Base-by-base conservation (phyloP, 805 yeast genomes). In the Wickerhamomyces bisporus region DNA sequence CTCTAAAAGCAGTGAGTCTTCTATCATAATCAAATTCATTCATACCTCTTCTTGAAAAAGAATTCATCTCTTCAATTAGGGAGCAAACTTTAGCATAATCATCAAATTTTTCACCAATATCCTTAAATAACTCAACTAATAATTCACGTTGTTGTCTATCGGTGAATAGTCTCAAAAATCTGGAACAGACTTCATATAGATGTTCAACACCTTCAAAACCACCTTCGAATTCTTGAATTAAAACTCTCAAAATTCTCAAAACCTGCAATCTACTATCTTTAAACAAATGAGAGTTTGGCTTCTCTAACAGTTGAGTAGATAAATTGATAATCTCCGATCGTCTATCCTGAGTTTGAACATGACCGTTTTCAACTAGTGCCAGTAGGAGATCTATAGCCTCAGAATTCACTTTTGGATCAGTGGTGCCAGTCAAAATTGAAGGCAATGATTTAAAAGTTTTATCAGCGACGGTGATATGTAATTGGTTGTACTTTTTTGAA, bases 1-100 rank as follows among this genome's bases (percentile, higher is more conserved):
- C 54, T 38, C 77, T 75, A 57, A 76, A 91, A 0, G 91, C 86
- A 4, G 69, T 65, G 32, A 91, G 64, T 43, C 95, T 71, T 38
- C 73, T 73, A 41, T 79, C 91, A 57, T 81, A 91, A 60, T 93
- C 95, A 30, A 83, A 79, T 45, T 83, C 88, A 24, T 77, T 79
- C 39, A 87, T 62, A 37, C 86, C 70, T 26, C 62, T 73, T 2
- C 56, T 53, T 0, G 88, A 76, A 50, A 68, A 85, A 0, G 96
- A 67, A 54, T 93, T 89, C 43, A 91, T 63, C 27, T 78, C 87
- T 2, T 61, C 61, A 12, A 86, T 54, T n/a, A 87, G 57, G 0
- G 52, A 49, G 2, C 81, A 74, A 20, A 81, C 75, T 6, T 61
- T 55, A 14, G 61, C 49, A 20, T 73, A 64, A 2, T 65, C 68